Evolutionary conservation across 2,329 filamentous ascomycete species (phyloP).

Genomic region (Xylariales sp.): DNA sequence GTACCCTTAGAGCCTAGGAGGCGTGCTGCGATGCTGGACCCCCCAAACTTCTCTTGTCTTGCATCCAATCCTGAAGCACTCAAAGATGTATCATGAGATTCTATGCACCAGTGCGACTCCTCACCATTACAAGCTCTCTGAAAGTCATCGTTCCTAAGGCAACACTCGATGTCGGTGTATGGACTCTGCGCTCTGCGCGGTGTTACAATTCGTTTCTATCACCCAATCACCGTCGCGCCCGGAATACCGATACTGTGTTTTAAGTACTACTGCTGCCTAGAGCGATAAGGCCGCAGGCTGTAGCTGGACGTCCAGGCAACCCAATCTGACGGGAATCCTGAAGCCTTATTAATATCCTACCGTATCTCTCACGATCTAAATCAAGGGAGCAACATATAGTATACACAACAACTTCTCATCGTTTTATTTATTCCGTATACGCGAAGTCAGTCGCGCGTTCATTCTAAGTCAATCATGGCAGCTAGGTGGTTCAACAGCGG

Average conservation of each 20-base stretch:
- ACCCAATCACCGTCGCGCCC: background rate
- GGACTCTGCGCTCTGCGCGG: no score
- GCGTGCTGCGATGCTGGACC: no score
- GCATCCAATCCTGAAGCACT: no score
- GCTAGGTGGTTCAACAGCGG: background rate
- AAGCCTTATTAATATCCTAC: background rate
- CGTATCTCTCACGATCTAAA: background rate
- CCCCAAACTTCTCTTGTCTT: no score
- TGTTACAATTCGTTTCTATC: background rate
- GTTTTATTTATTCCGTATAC: background rate
- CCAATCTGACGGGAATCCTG: background rate
- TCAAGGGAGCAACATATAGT: background rate
- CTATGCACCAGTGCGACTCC: background rate
- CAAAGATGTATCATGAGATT: background rate
- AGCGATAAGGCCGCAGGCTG: background rate
- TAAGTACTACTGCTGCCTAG: slow-evolving; percentile 2
- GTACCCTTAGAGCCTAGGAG: no score
- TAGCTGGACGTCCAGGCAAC: background rate
- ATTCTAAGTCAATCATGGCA: slow-evolving; percentile 10
- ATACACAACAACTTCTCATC: background rate
- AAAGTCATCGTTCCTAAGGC: no score
- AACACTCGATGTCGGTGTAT: no score
- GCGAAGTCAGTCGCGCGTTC: background rate
- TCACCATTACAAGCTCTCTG: no score
- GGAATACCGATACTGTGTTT: background rate